A percentile compares a stretch with the other conserved stretches of the same genome.
Evolutionary conservation across 2,329 filamentous ascomycete genomes (phyloP).

Genomic region (Fusarium algeriense): DNA sequence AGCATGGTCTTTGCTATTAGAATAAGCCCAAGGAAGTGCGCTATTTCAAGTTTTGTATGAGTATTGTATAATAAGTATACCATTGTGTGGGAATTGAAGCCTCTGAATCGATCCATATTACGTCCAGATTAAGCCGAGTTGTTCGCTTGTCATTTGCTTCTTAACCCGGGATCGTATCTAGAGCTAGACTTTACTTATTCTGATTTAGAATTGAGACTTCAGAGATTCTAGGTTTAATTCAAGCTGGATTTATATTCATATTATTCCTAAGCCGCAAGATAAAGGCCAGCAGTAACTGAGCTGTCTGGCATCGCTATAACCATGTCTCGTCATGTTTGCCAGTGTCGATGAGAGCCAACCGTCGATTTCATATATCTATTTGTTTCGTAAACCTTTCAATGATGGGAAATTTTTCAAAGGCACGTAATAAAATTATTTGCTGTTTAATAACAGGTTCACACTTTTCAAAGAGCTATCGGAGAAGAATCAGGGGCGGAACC

Average conservation of each 20-base stretch:
- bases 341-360: not conserved
- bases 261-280: not conserved
- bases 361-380: not conserved
- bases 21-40: too few relatives aligned
- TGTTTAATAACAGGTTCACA: not conserved
- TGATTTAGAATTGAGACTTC: too few relatives aligned
- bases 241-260: not conserved
- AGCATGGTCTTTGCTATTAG: not conserved
- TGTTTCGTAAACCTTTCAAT: not conserved
- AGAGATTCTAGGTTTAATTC: not conserved
- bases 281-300: not conserved
- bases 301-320: not conserved
- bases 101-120: not conserved
- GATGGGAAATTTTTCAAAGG: fast-evolving
- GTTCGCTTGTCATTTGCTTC: not conserved
- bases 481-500: not conserved
- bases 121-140: not conserved
- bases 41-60: not conserved
- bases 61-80: not conserved
- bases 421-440: not conserved
- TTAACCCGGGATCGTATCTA: not conserved
- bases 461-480: not conserved
- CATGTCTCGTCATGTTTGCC: not conserved
- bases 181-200: not conserved
- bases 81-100: not conserved